Evolutionary conservation across 331 rosid genomes (phyloP).

Genomic region (Spiraea crenata): DNA sequence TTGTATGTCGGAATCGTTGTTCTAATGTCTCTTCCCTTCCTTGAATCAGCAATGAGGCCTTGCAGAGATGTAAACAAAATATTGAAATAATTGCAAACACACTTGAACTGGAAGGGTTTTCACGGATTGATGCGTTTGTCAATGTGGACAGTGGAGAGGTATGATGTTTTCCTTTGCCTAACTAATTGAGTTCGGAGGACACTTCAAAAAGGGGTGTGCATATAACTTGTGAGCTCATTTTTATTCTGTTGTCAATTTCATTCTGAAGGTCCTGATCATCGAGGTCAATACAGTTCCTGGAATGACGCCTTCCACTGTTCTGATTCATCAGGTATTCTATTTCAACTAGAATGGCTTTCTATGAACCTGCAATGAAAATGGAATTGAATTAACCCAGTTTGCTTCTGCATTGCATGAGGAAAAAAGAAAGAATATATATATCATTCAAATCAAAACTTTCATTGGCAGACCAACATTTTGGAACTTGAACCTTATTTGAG

Average conservation of each 20-base stretch:
- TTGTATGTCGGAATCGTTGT: conserved; percentile 1
- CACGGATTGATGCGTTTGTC: conserved; percentile 89
- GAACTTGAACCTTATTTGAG: not conserved
- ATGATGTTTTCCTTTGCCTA: conserved; percentile 5
- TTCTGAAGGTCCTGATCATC: conserved; percentile 69
- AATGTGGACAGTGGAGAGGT: conserved; percentile 93
- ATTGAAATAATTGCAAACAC: conserved; percentile 82
- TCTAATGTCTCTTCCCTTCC: conserved; percentile 3
- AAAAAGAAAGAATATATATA: not conserved
- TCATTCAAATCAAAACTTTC: not conserved
- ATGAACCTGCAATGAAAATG: not conserved
- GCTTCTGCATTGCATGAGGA: not conserved
- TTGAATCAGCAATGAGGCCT: conserved; percentile 53
- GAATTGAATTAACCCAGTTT: not conserved
- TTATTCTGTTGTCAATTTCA: conserved; percentile 29
- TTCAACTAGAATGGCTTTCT: not conserved
- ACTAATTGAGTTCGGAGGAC: not conserved
- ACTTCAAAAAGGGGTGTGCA: not conserved
- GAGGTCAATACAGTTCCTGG: conserved; percentile 98
- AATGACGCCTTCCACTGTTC: conserved; percentile 96
- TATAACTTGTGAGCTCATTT: not conserved
- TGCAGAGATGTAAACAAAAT: conserved; percentile 61
- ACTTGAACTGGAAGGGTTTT: conserved; percentile 83
- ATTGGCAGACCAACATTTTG: not conserved
- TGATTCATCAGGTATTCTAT: conserved; percentile 78